Base-by-base conservation (phyloP, 257 asterid genomes). In the Solanum microdontum region DNA sequence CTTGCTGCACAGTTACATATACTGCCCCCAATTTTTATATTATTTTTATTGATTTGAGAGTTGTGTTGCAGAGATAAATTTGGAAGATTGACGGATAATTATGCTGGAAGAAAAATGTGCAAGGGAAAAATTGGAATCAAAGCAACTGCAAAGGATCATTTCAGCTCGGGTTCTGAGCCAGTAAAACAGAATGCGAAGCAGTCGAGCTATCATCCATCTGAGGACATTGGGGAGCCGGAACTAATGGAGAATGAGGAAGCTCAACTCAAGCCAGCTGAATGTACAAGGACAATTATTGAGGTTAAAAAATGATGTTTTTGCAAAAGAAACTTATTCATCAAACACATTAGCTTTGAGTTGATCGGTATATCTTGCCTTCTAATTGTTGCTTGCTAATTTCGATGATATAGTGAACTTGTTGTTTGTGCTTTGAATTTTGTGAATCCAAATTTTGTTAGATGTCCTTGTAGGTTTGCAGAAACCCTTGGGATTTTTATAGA, bases 181-280 rank as follows among this genome's bases (percentile, higher is more conserved):
- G 90, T 93, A 84, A 93, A 93, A 92, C 98, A 87, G 89, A 94
- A 93, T 87, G 93, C 93, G 9, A 96, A 95, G 96, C 96, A 98
- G 55, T 97, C 93, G 94, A 94, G 95, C 89, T 97, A 96, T 90
- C 99, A 97, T 91, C 99, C 99, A 10, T 97, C 87, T 84, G 99
- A 97, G 94, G 99, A 97, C 14, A 91, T 97, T 92, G 88, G 92
- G 51, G 97, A 95, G 21, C 87, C 95, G 37, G 94, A 90, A 75
- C 74, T 93, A 84, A n/a, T 91, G 90, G 95, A 80, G 86, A 87
- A 88, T 74, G 96, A 90, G 66, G 96, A 93, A 75, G 94, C 95
- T 64, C 90, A 84, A 28, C 98, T 95, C 84, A 90, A 93, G 51
- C 96, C 98, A 69, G 98, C 98, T 40, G 99, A 96, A 93, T 92